Evolutionary conservation across 75 land plant genomes (phyloP), one percentile per base, ranked within the genome.

Genomic region (Larix kaempferi): DNA sequence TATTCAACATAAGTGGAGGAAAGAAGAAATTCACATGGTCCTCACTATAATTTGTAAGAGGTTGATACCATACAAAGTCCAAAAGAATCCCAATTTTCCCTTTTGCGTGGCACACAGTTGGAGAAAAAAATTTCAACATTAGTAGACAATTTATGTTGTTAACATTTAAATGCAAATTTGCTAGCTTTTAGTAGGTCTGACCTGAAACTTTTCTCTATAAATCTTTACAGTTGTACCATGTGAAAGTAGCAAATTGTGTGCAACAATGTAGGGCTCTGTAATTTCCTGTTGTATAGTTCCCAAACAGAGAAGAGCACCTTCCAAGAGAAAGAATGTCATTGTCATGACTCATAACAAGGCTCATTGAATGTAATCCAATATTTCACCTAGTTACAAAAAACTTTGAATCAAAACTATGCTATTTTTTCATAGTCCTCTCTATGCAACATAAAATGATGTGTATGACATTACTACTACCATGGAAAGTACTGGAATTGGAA

Each of bases 231-330:
- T 89, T 21, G 89, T 78, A 58, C 86, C 95, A 84, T 93, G 95
- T 22, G 87, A 76, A 5, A 92, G 74, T 19, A 92, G 86, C 78
- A 87, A 65, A 80, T 92, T 74, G 71, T 92, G 94, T 15, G 92
- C 89, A 19, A 83, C 92, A 80, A 90, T 84, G 78, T 92, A 92
- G 56, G 95, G 95, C 63, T 93, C 95, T 8, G 93, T 93, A 93
- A 56, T 93, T 82, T 21, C 95, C 95, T 37, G 22, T 77, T 6
- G 89, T 86, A 62, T 93, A 93, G 41, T 93, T 87, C 27, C 91
- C 91, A 82, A 29, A 86, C 10, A 82, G 81, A 17, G 83, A 77
- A 13, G 93, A 86, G 71, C 95, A 93, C 64, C 95, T 88, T 63
- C 88, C 95, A n/a, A 93, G 95, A 41, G 95, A 88, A 79, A 83